A percentile compares a stretch with the other conserved stretches of the same genome.
phyloP scores from a whole-genome alignment of 306 rosid species.

The Spatholobus suberectus region DNA sequence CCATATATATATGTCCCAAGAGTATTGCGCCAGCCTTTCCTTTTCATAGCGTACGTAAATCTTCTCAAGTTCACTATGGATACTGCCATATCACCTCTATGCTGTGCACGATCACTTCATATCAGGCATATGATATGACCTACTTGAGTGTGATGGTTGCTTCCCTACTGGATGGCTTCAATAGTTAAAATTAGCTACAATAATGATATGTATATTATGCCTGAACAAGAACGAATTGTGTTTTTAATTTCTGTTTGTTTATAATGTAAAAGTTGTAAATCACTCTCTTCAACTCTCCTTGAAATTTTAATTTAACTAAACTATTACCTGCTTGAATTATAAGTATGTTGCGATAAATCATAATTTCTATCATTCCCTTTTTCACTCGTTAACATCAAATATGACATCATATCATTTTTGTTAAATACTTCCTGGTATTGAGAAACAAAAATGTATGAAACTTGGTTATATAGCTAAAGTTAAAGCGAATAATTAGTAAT shows the following conservation, averaged over 20 bases:
- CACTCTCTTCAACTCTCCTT: too few relatives aligned
- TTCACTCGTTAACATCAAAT: neutral
- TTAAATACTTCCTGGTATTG: neutral
- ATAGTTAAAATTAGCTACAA: neutral
- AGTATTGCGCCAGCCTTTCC: constrained; percentile 11
- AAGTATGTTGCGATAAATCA: neutral
- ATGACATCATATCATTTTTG: neutral
- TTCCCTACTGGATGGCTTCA: neutral
- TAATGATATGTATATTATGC: neutral
- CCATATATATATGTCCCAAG: neutral
- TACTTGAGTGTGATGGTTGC: constrained; percentile 10
- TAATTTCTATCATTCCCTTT: neutral
- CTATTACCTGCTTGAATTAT: too few relatives aligned
- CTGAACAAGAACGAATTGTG: neutral
- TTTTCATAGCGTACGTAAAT: constrained; percentile 29
- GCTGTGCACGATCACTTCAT: constrained; percentile 21
- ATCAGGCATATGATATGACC: neutral
- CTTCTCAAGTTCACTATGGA: constrained; percentile 18
- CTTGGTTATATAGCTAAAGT: neutral
- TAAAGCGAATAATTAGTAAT: neutral
- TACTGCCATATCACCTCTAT: constrained; percentile 32
- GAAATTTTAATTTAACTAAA: too few relatives aligned
- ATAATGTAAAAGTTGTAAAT: too few relatives aligned
- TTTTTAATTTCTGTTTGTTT: too few relatives aligned
- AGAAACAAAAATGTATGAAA: neutral